Base-by-base conservation (phyloP, 805 yeast genomes). In the Kodamaea restingae region DNA sequence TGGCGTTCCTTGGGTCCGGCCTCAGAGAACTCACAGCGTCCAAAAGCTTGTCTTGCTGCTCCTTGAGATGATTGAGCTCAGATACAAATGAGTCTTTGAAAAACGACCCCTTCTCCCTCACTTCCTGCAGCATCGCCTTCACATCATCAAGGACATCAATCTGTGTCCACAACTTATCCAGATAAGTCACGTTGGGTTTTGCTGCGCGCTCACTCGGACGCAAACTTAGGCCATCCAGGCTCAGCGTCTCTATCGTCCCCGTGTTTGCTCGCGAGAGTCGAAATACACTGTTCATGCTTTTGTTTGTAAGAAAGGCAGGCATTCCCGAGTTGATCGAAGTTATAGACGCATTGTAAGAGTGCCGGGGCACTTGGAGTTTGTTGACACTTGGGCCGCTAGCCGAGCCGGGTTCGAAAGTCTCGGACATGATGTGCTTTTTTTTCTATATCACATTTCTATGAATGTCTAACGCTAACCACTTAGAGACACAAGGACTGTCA, bases 81-180 rank as follows among this genome's bases (percentile, higher is more conserved):
- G 63, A 58, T 12, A 70, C 65, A 53, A 81, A 83, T 30, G 65
- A 57, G 4, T 61, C 66, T 40, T 74, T 75, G 52, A 80, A 79
- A 51, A 67, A 75, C n/a, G 72, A 69, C 30, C 70, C 71, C 35
- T 58, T 71, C 46, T 51, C 48, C 33, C 61, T 50, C 3, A 72
- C 71, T 30, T 71, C 67, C 12, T 52, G 51, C 1, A 86, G 78
- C 67, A 82, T 70, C 37, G 67, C 69, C 41, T 75, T 74, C 6
- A 88, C 93, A 46, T 86, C 95, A 47, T 87, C 90, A 45, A 91
- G 68, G 0, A 85, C 82, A 51, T 85, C 95, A 36, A 88, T 80
- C 49, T 87, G 95, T 5, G 91, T 81, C 95, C 95, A 90, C 33
- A 86, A 67, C 51, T 75, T 73, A 59, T 86, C 95, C 61, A 81